These are phyloP conservation scores for Penicillium simplicissimum DNA, from an alignment of 495 filamentous ascomycete genomes.

Conservation along the genomic window DNA sequence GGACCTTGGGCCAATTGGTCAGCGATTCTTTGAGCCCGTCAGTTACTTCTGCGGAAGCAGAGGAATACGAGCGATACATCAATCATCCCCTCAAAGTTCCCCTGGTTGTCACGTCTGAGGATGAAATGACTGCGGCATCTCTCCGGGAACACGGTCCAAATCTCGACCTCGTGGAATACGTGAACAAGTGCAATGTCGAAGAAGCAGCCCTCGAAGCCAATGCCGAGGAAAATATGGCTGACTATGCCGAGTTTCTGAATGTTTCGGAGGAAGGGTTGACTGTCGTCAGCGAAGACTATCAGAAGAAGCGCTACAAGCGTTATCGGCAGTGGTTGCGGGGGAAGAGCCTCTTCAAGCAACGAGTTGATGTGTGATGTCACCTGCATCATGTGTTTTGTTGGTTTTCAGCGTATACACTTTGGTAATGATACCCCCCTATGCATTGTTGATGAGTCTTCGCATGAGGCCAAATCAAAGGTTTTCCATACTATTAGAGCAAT, in stretches of 20 bases:
- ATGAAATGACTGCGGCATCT: conserved; percentile 47
- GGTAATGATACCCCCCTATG: conserved; percentile 27
- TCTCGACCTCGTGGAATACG: conserved; percentile 73
- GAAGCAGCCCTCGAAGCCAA: conserved; percentile 35
- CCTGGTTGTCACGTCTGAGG: conserved; percentile 76
- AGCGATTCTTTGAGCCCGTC: conserved; percentile 76
- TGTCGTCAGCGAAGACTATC: conserved; percentile 79
- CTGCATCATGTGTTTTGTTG: conserved; percentile 7
- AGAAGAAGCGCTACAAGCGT: conserved; percentile 92
- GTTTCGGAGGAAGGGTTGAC: conserved; percentile 81
- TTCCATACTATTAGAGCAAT: neutral
- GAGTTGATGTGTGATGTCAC: conserved; percentile 56
- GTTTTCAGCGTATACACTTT: conserved; percentile 16
- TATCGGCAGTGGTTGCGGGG: conserved; percentile 92
- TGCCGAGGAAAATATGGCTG: conserved; percentile 67
- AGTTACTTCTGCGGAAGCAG: conserved; percentile 70
- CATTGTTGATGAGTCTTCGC: neutral
- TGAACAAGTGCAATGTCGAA: conserved; percentile 52
- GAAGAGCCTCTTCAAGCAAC: conserved; percentile 92
- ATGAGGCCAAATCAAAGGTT: neutral
- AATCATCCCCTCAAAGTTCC: conserved; percentile 87
- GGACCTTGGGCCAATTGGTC: conserved; percentile 85
- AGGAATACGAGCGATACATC: conserved; percentile 90
- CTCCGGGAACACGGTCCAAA: conserved; percentile 47
- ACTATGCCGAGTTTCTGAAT: conserved; percentile 73